Conservation (phyloP, 179 eudicot genomes). For the Beta corolliflora region DNA sequence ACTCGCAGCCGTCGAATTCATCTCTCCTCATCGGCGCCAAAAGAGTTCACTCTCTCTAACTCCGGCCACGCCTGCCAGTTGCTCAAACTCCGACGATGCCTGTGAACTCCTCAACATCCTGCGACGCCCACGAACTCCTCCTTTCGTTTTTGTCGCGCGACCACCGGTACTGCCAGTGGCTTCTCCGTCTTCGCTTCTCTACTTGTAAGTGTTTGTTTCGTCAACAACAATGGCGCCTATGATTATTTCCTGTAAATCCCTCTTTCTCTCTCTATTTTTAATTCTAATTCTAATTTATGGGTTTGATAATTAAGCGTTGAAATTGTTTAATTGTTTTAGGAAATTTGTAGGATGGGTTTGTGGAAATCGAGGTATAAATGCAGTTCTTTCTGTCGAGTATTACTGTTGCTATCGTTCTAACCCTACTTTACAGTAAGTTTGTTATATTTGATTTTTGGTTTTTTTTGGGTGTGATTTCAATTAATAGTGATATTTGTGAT, state of each 20-base stretch:
- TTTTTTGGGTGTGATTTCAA: too few relatives aligned
- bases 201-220: too few relatives aligned
- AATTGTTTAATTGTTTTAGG: slow-evolving; percentile 37
- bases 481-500: too few relatives aligned
- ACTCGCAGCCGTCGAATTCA: too few relatives aligned
- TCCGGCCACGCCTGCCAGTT: too few relatives aligned
- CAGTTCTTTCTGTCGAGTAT: slow-evolving; percentile 63
- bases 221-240: slow-evolving; percentile 47
- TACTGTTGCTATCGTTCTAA: slow-evolving; percentile 94
- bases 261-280: background rate
- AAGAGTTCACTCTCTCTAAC: too few relatives aligned
- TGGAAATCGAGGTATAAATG: slow-evolving; percentile 72
- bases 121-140: too few relatives aligned
- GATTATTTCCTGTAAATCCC: slow-evolving; percentile 65
- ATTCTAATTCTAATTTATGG: background rate
- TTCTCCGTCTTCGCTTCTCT: too few relatives aligned
- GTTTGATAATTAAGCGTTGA: background rate
- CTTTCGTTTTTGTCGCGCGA: too few relatives aligned
- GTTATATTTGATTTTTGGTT: background rate
- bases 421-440: slow-evolving; percentile 79
- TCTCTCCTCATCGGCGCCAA: too few relatives aligned
- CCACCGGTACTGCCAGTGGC: fast-evolving
- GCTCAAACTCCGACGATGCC: too few relatives aligned
- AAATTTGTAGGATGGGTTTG: slow-evolving; percentile 54
- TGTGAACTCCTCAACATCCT: too few relatives aligned